Base-by-base conservation (phyloP, 306 rosid genomes). In the Casuarina equisetifolia region DNA sequence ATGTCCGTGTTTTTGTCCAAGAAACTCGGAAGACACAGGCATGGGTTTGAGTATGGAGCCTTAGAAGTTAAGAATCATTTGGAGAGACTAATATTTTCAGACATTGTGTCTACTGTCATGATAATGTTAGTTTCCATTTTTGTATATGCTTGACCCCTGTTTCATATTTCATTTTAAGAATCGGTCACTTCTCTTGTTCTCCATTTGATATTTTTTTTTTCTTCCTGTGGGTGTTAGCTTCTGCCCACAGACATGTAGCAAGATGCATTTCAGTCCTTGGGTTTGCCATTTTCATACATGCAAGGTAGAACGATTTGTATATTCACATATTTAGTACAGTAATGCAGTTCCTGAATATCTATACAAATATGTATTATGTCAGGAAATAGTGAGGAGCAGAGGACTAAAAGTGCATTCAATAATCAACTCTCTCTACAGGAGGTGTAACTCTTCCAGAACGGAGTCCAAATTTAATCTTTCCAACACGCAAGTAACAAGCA, bases 11-110 rank as follows among this genome's bases (percentile, higher is more conserved):
- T 74, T 90, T 91, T 96, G 72, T 90, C 94, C 4, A 79, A 83
- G 79, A 89, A 85, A 70, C 90, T 96, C 80, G 84, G 89, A 52
- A 87, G 87, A 80, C 91, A 64, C 67, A 87, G 87, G 77, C 77
- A 90, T 44, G 96, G 99, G 73, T 85, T 82, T 76, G 96, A 96
- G 82, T 92, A 89, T 85, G 99, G 91, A 81, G 89, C 98, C 48
- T 79, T 92, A 75, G 96, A 90, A 80, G 84, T 91, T 43, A 92
- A 90, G 84, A 85, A 83, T 76, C 85, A 91, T 84, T 86, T 96
- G 89, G 96, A 92, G 90, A 82, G 91, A 79, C 52, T 92, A 76
- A 74, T 69, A 45, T 83, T 96, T 86, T 89, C 93, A 48, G 82
- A 86, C 51, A 74, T 96, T 69, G 91, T 92, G 63, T 91, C 96